Evolutionary conservation across 257 asterid genomes (phyloP), one percentile per base, ranked within the genome.

Genomic region (Anisodus tanguticus): DNA sequence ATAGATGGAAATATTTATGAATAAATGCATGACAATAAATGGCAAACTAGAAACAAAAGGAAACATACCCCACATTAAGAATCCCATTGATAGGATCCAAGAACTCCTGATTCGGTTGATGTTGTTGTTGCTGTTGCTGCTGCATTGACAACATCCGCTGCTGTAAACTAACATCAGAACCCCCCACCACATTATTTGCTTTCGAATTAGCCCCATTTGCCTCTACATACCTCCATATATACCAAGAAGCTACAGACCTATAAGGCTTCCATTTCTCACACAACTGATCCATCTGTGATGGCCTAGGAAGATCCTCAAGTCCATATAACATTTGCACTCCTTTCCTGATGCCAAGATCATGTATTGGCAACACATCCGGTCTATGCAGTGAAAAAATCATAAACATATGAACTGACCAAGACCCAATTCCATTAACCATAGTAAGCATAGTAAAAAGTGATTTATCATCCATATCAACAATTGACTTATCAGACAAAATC

Each of bases 361-460:
- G 95, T 39, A 93, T 94, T 0, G 99, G 99, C 90, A 95, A 90
- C 66, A 95, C 98, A 92, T 94, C 99, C 9, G 99, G 99, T 79
- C 99, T 90, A 58, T 94, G 97, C 83, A 95, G 86, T 4, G 98
- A 94, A 83, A 92, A 95, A 49, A 95, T 92, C 99, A 95, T 95
- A 84, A 95, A 95, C 99, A 95, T 94, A 72, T 95, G 99, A 49
- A 95, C 99, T 8, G 98, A 94, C 99, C 99, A 95, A 2, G 99
- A 91, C 31, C 99, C 99, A 67, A 95, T 94, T 58, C 99, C 99
- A 87, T 94, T 95, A 66, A 95, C 99, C 99, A 95, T 95, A 1
- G 98, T 91, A 9, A 95, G 94, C 98, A 95, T 94, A 0, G 98
- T 92, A 88, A 93, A 95, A 87, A 95, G 84, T 4, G 98, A 93